A percentile compares a stretch with the other conserved stretches of the same genome.
Evolutionary conservation across 495 filamentous ascomycete species (phyloP).

Genomic region (Neurospora tetrasperma): DNA sequence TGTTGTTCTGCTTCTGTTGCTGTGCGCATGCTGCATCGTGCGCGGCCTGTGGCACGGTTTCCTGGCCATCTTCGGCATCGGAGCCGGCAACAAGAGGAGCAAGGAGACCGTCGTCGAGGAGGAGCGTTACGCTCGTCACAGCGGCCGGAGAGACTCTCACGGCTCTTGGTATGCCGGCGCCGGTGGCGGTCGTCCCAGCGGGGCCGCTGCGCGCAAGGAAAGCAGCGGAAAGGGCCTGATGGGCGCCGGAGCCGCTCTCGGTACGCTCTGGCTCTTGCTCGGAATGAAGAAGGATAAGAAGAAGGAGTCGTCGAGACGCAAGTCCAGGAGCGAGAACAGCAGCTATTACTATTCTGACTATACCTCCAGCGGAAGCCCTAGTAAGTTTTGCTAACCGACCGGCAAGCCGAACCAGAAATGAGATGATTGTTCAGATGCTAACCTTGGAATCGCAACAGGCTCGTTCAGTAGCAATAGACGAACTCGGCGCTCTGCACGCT

Average conservation of each 20-base stretch:
- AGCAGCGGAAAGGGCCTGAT: conserved; percentile 44
- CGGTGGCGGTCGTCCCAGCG: conserved; percentile 36
- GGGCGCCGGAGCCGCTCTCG: conserved; percentile 51
- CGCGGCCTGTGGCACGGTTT: conserved; percentile 53
- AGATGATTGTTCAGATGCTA: neutral
- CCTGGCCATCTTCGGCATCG: conserved; percentile 56
- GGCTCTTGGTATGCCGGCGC: conserved; percentile 54
- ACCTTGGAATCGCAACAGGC: conserved; percentile 19
- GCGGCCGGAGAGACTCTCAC: conserved; percentile 29
- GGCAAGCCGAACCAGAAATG: conserved; percentile 13
- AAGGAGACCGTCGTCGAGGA: conserved; percentile 54
- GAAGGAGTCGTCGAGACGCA: conserved; percentile 30
- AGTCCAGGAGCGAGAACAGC: conserved; percentile 38
- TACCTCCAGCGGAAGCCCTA: conserved; percentile 36
- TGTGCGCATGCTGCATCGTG: conserved; percentile 68
- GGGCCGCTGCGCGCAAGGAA: conserved; percentile 43
- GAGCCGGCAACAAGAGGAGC: conserved; percentile 32
- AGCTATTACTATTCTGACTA: conserved; percentile 39
- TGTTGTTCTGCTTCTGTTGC: conserved; percentile 55
- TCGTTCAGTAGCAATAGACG: conserved; percentile 28
- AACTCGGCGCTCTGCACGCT: conserved; percentile 17
- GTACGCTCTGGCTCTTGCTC: conserved; percentile 58
- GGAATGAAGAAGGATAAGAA: conserved; percentile 63
- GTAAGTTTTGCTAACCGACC: conserved; percentile 28
- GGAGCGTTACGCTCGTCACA: conserved; percentile 52